phyloP scores from a whole-genome alignment of 306 rosid genomes.

The barrel medic (Medicago truncatula) region MtrunA17r5.0-ANR NC_053045.1:43097501-43098000 shows the following conservation, averaged over 20 bases:
- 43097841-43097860: neutral
- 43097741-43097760: no score
- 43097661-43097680: neutral
- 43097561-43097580: neutral
- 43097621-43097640: neutral
- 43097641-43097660: neutral
- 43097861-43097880: neutral
- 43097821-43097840: neutral
- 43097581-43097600: neutral
- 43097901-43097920: neutral
- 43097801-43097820: neutral
- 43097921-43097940: neutral
- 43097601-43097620: neutral
- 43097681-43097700: neutral
- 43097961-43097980: neutral
- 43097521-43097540: no score
- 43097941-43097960: neutral
- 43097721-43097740: neutral
- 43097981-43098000: neutral
- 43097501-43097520: no score
- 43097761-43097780: no score
- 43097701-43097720: neutral
- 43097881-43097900: neutral
- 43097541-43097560: no score
- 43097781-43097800: no score